Evolutionary conservation across 148 eudicot species (phyloP), one percentile per base, ranked within the genome.

Genomic region (Oxyria digyna): DNA sequence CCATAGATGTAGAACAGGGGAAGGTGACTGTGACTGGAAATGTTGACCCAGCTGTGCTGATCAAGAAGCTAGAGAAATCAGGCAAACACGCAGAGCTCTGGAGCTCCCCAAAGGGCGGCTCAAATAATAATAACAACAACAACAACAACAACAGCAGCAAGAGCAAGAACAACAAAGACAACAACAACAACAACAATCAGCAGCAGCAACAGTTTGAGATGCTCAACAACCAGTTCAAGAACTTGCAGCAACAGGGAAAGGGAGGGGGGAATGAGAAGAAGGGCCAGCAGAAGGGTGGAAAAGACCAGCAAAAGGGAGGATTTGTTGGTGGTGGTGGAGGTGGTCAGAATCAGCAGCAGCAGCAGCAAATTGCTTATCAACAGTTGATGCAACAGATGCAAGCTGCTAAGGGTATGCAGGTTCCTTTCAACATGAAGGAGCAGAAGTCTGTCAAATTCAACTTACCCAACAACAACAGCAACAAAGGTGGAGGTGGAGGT

Each of bases 41-140:
- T 74, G 94, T 81, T 15, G 96, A 89, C 77, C 89, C 93, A 41
- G 72, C 72, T 31, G 71, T 71, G 27, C 80, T 92, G 5, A 71
- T 92, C 33, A 83, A 82, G 59, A 92, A 89, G 81, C 84, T 92
- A 1, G 82, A 67, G 67, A 92, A 92, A 63, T 69, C 85, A 32
- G 98, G 98, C 6, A 92, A 92, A 73, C 96, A 80, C 74, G 98
- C 98, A 6, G 87, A 89, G 83, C 59, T 92, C 6, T 92, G 96
- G 96, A 49, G 74, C 59, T 29, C 81, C 8, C 80, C 49, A 18
- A 85, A 81, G 71, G 76, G 68, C 21, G 76, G 68, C 21, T 42
- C 63, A 13, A 42, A 41, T 17, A 81, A 77, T 67, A 48, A 41
- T 0, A 72, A 76, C 68, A 55, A 6, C 17, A 59, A 31, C 18